Percentiles rank a stretch among this genome's conserved stretches.
phyloP scores from a whole-genome alignment of 129 eudicot genomes.

The Lactuca saligna region DNA sequence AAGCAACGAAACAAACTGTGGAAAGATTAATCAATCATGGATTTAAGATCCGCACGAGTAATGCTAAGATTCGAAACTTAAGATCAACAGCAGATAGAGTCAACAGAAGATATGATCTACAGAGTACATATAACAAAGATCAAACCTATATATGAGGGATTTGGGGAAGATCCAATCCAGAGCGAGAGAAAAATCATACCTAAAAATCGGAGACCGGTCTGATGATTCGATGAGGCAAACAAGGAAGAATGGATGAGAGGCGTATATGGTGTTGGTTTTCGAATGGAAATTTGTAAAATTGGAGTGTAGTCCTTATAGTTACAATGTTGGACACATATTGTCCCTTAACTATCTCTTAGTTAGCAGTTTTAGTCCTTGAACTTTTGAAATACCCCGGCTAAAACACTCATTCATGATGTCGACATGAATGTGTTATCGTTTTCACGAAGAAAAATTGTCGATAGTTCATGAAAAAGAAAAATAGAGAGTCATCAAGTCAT shows the following conservation, averaged over 20 bases:
- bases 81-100: constrained; percentile 13
- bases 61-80: neutral
- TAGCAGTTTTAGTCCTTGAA: neutral
- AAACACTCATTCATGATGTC: neutral
- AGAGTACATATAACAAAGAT: neutral
- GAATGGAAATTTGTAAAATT: neutral
- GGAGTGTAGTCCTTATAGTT: constrained; percentile 7
- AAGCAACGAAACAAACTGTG: neutral
- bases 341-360: neutral
- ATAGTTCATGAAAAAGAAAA: no score
- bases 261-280: constrained; percentile 15
- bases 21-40: neutral
- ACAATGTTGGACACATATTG: neutral
- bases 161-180: constrained; percentile 10
- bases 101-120: constrained; percentile 5
- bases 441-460: no score
- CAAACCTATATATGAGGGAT: constrained; percentile 12
- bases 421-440: no score
- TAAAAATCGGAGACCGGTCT: constrained; percentile 32
- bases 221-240: constrained; percentile 33
- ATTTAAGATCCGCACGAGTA: constrained; percentile 14
- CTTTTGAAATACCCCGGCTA: neutral
- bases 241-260: constrained; percentile 19
- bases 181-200: constrained; percentile 26
- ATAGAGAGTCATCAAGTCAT: no score